Evolutionary conservation across 2,329 filamentous ascomycete genomes (phyloP).

Genomic region (Dissoconium aciculare): DNA sequence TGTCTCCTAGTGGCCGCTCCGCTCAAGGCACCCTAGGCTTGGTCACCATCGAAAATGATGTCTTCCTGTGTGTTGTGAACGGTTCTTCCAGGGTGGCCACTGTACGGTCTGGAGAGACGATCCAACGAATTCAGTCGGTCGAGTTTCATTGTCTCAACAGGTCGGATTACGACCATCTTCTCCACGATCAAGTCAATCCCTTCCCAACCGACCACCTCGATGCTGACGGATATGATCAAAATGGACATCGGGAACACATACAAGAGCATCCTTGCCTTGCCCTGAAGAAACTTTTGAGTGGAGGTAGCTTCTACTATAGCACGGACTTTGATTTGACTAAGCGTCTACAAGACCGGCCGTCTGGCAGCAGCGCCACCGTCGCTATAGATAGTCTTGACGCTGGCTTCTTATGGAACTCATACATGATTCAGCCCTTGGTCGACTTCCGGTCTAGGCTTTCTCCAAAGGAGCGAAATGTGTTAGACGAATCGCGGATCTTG

Average conservation of each 20-base stretch:
- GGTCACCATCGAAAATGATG: constrained; percentile 67
- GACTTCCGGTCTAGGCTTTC: constrained; percentile 74
- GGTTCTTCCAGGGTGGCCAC: constrained; percentile 64
- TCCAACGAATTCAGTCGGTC: constrained; percentile 72
- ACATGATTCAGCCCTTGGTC: constrained; percentile 89
- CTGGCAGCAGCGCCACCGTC: constrained; percentile 44
- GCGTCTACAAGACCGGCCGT: constrained; percentile 65
- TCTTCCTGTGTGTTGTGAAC: constrained; percentile 84
- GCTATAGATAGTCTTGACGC: constrained; percentile 88
- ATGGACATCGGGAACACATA: constrained; percentile 49
- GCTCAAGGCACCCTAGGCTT: constrained; percentile 79
- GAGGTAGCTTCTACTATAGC: constrained; percentile 95
- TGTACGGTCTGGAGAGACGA: constrained; percentile 72
- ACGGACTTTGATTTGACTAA: constrained; percentile 97
- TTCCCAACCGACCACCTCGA: constrained; percentile 40
- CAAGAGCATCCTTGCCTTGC: constrained; percentile 81
- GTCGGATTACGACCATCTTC: constrained; percentile 67
- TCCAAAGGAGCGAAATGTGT: constrained; percentile 54
- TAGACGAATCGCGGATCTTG: constrained; percentile 78
- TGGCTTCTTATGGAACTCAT: constrained; percentile 92
- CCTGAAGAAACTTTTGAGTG: constrained; percentile 78
- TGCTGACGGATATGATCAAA: constrained; percentile 39
- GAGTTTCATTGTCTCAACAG: constrained; percentile 88
- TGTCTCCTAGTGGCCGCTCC: constrained; percentile 31
- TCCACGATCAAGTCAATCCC: constrained; percentile 42